phyloP scores from a whole-genome alignment of 805 yeast genomes.

The Candida boidinii region DNA sequence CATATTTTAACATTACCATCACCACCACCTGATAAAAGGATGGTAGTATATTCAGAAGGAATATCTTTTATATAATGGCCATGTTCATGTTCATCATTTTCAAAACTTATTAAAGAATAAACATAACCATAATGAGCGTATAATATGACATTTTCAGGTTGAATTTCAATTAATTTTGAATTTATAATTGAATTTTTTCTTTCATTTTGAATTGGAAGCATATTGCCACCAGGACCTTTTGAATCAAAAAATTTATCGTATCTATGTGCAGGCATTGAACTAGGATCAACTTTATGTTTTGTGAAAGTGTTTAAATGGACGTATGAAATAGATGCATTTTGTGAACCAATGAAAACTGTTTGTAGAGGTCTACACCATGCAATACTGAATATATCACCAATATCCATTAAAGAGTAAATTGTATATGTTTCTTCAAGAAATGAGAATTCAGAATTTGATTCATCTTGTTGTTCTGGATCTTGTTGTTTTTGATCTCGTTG shows the following conservation, averaged over 20 bases:
- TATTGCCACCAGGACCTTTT: constrained; percentile 67
- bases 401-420: constrained; percentile 75
- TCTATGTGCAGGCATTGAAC: constrained; percentile 52
- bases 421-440: constrained; percentile 52
- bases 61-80: constrained; percentile 14
- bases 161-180: constrained; percentile 54
- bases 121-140: constrained; percentile 93
- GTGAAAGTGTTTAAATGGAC: constrained; percentile 31
- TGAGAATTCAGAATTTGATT: constrained; percentile 1
- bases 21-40: constrained; percentile 72
- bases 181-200: constrained; percentile 11
- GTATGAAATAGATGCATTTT: constrained; percentile 83
- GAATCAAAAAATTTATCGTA: constrained; percentile 88
- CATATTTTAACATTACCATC: constrained; percentile 84
- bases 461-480: constrained; percentile 4
- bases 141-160: constrained; percentile 51
- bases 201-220: constrained; percentile 9
- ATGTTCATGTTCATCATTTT: constrained; percentile 9
- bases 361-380: constrained; percentile 54
- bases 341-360: constrained; percentile 79
- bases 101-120: constrained; percentile 48
- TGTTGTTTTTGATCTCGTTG: background rate
- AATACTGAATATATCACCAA: constrained; percentile 88
- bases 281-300: constrained; percentile 19
- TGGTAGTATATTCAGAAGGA: constrained; percentile 24